phyloP scores from a whole-genome alignment of 1,284 basidiomycete species.

The Earliella scabrosa region DNA sequence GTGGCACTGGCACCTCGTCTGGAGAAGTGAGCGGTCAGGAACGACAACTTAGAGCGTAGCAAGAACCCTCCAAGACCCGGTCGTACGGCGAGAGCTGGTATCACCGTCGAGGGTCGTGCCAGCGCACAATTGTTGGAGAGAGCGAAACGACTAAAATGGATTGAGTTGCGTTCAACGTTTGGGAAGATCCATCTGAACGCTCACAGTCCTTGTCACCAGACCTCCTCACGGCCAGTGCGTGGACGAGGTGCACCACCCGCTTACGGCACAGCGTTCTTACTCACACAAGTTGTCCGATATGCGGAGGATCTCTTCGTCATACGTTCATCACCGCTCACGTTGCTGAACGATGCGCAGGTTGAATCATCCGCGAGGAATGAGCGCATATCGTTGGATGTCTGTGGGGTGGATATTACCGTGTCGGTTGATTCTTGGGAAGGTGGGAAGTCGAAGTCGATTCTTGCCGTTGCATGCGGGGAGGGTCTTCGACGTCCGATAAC shows the following conservation, averaged over 20 bases:
- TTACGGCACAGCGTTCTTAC: not conserved
- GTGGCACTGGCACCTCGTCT: not conserved
- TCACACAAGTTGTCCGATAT: not conserved
- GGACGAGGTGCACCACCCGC: not conserved
- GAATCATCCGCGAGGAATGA: too few relatives aligned
- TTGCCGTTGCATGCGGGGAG: too few relatives aligned
- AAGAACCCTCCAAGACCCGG: not conserved
- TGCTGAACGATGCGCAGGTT: too few relatives aligned
- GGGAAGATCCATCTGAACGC: not conserved
- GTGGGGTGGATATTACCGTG: too few relatives aligned
- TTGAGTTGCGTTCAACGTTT: not conserved
- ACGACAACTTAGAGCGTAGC: too few relatives aligned
- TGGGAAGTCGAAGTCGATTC: too few relatives aligned
- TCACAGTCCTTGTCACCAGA: not conserved
- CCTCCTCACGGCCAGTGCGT: not conserved
- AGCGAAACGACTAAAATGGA: not conserved
- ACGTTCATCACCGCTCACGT: not conserved
- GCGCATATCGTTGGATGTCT: too few relatives aligned
- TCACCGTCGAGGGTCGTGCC: not conserved
- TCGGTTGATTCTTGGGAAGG: too few relatives aligned
- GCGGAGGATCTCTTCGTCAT: not conserved
- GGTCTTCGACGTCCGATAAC: too few relatives aligned
- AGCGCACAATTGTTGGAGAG: not conserved
- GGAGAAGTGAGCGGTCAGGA: too few relatives aligned
- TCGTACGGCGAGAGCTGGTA: not conserved